phyloP scores from a whole-genome alignment of 2,329 filamentous ascomycete species.

The Fusarium algeriense region DNA sequence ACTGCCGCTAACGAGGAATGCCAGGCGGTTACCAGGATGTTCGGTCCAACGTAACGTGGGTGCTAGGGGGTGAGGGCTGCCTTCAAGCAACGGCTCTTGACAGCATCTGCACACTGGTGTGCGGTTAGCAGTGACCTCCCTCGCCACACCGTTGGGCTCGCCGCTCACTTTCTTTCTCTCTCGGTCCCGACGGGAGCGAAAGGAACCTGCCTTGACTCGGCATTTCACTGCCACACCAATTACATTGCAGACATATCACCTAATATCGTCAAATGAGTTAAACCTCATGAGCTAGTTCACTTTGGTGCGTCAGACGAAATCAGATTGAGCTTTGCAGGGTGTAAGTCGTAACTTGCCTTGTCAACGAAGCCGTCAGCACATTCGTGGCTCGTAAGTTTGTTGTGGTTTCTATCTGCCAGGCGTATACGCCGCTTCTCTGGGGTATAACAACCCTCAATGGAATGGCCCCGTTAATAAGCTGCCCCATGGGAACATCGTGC shows the following conservation, averaged over 20 bases:
- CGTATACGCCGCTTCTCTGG: conserved; percentile 1
- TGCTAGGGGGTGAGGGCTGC: conserved; percentile 26
- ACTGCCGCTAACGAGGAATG: conserved; percentile 35
- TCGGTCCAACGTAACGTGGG: conserved; percentile 46
- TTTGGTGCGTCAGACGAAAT: not conserved
- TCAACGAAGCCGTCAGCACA: not conserved
- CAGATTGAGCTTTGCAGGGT: not conserved
- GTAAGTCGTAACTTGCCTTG: not conserved
- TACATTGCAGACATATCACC: conserved; percentile 3
- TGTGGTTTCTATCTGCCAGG: conserved; percentile 1
- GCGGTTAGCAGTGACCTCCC: conserved; percentile 13
- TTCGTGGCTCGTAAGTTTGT: not conserved
- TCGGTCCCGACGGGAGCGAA: conserved; percentile 48
- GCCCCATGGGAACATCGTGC: conserved; percentile 5
- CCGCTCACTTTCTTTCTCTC: conserved; percentile 14
- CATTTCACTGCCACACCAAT: conserved; percentile 38
- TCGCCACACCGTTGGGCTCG: conserved; percentile 43
- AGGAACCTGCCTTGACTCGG: conserved; percentile 41
- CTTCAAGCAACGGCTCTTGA: conserved; percentile 15
- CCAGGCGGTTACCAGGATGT: conserved; percentile 38
- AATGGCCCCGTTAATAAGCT: conserved; percentile 8
- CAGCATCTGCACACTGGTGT: conserved; percentile 18
- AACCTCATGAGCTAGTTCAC: not conserved
- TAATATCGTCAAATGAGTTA: conserved; percentile 20
- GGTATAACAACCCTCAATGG: not conserved